Percentiles rank a stretch among this genome's conserved stretches.
phyloP scores from a whole-genome alignment of 805 yeast species.

The Debaryomyces prosopidis region DNA sequence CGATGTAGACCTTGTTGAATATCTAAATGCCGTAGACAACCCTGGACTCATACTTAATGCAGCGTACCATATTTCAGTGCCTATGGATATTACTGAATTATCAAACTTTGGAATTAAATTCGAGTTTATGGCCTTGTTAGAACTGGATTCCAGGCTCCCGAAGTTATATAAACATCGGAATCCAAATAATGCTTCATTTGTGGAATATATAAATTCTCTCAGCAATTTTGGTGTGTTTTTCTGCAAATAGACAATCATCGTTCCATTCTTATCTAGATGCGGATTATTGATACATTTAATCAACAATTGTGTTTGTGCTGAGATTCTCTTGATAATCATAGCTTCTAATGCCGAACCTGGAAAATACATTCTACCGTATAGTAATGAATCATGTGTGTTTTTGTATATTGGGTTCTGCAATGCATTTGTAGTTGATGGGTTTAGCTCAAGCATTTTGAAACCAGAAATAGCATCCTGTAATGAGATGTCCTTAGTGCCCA shows the following conservation, averaged over 20 bases:
- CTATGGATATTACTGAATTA: constrained; percentile 69
- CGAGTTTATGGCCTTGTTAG: constrained; percentile 35
- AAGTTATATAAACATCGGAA: constrained; percentile 76
- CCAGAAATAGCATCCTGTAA: constrained; percentile 72
- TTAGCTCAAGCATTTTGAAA: constrained; percentile 57
- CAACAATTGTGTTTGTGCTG: constrained; percentile 60
- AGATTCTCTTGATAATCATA: constrained; percentile 68
- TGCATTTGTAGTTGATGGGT: constrained; percentile 16
- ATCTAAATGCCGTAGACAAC: constrained; percentile 78
- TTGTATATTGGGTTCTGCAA: constrained; percentile 1
- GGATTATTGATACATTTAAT: constrained; percentile 76
- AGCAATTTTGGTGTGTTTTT: constrained; percentile 61
- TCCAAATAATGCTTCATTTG: constrained; percentile 83
- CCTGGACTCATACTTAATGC: constrained; percentile 86
- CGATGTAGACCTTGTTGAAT: constrained; percentile 79
- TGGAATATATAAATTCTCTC: constrained; percentile 75
- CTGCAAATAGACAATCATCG: constrained; percentile 71
- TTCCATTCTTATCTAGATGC: constrained; percentile 50
- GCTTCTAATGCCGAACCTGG: constrained; percentile 90
- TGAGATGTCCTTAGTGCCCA: constrained; percentile 51
- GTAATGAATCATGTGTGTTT: constrained; percentile 39
- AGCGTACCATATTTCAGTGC: constrained; percentile 90
- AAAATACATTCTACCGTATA: constrained; percentile 85
- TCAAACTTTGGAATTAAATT: constrained; percentile 47
- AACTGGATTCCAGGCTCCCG: constrained; percentile 21